A percentile compares a stretch with the other conserved stretches of the same genome.
These are phyloP conservation scores for Candida jianshihensis DNA, from an alignment of 805 yeast genomes.

Conservation along the genomic window DNA sequence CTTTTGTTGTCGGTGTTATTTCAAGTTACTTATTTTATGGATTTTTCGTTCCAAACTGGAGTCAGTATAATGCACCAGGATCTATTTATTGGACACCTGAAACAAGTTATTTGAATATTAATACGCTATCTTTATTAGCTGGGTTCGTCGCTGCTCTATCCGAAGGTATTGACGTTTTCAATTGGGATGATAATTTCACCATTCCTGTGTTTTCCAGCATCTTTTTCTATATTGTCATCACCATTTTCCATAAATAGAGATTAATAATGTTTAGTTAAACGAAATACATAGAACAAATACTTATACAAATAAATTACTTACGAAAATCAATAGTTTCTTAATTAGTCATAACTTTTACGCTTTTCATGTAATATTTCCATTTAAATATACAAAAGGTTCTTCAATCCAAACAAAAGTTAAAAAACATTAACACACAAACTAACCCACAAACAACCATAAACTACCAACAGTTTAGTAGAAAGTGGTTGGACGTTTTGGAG, in stretches of 20 bases:
- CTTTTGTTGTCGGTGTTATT: slow-evolving; percentile 64
- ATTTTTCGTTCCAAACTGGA: slow-evolving; percentile 56
- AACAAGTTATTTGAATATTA: slow-evolving; percentile 49
- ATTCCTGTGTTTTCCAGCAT: slow-evolving; percentile 82
- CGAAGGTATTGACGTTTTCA: slow-evolving; percentile 73
- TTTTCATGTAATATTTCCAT: slow-evolving; percentile 3
- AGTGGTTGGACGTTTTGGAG: slow-evolving; percentile 93
- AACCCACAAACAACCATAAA: slow-evolving; percentile 1
- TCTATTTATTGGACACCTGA: slow-evolving; percentile 62
- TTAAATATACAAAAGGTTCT: slow-evolving; percentile 7
- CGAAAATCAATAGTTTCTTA: neutral
- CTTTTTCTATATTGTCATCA: slow-evolving; percentile 47
- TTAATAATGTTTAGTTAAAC: neutral
- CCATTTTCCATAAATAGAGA: slow-evolving; percentile 21
- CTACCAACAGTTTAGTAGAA: slow-evolving; percentile 62
- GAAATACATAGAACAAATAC: neutral
- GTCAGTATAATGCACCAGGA: slow-evolving; percentile 46
- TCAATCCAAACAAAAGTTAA: slow-evolving; percentile 4
- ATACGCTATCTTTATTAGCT: slow-evolving; percentile 46
- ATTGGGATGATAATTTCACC: slow-evolving; percentile 88
- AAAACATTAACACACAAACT: slow-evolving; percentile 9
- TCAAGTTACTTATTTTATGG: slow-evolving; percentile 70
- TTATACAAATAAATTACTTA: neutral
- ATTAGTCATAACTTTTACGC: neutral
- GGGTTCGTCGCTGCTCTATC: slow-evolving; percentile 83